Evolutionary conservation across 2,329 filamentous ascomycete species (phyloP).

Genomic region (Ceratocystis destructans): DNA sequence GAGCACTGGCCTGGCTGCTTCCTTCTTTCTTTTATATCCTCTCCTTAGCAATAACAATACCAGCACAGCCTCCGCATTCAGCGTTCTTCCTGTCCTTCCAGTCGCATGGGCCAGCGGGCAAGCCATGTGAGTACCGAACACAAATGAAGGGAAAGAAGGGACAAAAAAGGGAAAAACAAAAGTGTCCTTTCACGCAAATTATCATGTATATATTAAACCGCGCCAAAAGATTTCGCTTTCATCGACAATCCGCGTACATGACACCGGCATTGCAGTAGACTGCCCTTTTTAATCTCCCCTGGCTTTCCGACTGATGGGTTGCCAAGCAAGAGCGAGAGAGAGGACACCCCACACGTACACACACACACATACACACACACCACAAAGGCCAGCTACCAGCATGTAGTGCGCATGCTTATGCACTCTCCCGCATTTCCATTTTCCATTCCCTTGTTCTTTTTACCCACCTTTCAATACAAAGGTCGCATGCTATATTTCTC

Average conservation of each 20-base stretch:
- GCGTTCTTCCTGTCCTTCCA: neutral
- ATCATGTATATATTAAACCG: too few relatives aligned
- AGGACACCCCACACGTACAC: neutral
- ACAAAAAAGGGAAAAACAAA: too few relatives aligned
- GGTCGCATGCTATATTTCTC: too few relatives aligned
- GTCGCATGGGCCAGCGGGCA: neutral
- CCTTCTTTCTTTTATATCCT: neutral
- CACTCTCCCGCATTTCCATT: neutral
- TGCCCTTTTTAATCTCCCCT: too few relatives aligned
- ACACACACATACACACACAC: neutral
- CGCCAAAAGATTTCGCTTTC: too few relatives aligned
- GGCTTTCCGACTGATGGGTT: too few relatives aligned
- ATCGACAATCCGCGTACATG: too few relatives aligned
- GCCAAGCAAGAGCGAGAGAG: neutral
- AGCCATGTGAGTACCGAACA: neutral
- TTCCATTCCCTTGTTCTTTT: too few relatives aligned
- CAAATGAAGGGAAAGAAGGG: too few relatives aligned
- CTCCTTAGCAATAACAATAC: neutral
- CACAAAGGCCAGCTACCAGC: neutral
- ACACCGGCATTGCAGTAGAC: too few relatives aligned
- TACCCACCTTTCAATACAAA: neutral
- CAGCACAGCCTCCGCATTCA: conserved; percentile 1
- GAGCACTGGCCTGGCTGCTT: neutral
- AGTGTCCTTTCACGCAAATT: too few relatives aligned
- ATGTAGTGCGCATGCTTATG: neutral